Conservation (phyloP, 805 yeast genomes). For the Hanseniaspora hatyaiensis region DNA sequence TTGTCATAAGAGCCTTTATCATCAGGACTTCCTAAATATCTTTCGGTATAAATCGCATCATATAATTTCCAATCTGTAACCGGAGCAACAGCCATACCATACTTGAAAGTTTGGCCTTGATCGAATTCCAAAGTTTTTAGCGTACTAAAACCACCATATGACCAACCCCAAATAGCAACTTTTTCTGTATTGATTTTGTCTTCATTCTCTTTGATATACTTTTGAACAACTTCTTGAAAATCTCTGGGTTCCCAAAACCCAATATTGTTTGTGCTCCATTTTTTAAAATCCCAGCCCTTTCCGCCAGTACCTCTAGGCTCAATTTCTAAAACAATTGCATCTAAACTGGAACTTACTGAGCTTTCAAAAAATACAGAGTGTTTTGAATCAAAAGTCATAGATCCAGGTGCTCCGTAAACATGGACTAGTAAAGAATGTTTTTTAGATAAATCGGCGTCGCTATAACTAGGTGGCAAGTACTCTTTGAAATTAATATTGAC, state of each 20-base stretch:
- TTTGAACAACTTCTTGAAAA: conserved; percentile 40
- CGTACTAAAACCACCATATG: conserved; percentile 72
- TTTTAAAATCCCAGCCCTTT: conserved; percentile 54
- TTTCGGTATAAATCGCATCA: conserved; percentile 69
- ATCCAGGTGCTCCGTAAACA: conserved; percentile 76
- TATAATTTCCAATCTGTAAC: conserved; percentile 69
- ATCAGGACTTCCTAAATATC: conserved; percentile 46
- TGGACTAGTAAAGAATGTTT: conserved; percentile 56
- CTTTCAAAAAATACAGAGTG: conserved; percentile 48
- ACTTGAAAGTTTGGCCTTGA: conserved; percentile 49
- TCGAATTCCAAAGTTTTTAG: conserved; percentile 64
- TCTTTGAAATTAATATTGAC: conserved; percentile 42
- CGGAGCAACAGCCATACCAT: conserved; percentile 76
- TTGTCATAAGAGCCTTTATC: conserved; percentile 42
- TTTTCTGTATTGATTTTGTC: conserved; percentile 39
- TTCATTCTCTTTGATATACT: conserved; percentile 35
- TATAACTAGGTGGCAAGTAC: conserved; percentile 40
- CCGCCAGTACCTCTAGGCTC: conserved; percentile 83
- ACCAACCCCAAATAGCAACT: conserved; percentile 80
- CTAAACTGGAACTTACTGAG: conserved; percentile 42
- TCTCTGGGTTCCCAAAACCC: conserved; percentile 76
- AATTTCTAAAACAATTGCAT: conserved; percentile 51
- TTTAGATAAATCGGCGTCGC: conserved; percentile 33
- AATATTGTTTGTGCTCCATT: conserved; percentile 44
- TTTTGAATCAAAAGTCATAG: conserved; percentile 42